Conservation (phyloP, 176 grass and related monocot species). For the Saccharum officinarum region DNA sequence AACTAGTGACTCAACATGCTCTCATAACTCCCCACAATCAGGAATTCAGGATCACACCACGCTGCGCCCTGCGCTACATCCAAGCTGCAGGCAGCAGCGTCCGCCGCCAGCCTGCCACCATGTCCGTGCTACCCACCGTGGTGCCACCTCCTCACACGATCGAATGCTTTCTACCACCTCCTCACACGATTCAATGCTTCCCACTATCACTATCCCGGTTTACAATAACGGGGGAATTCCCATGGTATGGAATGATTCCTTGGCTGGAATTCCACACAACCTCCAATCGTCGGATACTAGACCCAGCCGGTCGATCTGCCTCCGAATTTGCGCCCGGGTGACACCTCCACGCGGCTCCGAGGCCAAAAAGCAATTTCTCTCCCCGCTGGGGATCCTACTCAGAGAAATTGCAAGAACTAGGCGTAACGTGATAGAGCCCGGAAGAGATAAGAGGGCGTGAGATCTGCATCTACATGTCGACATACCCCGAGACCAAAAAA, state of each 20-base stretch:
- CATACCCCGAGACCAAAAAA: neutral
- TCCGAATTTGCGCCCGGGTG: neutral
- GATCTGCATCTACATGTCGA: conserved; percentile 37
- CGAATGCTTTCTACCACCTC: neutral
- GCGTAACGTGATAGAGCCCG: neutral
- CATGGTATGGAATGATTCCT: no score
- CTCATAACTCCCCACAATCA: neutral
- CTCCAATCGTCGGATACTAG: neutral
- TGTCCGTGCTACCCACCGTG: neutral
- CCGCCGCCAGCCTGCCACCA: neutral
- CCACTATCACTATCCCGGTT: neutral
- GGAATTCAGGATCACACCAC: neutral
- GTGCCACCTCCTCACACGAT: neutral
- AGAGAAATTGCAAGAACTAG: neutral
- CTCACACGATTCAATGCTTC: neutral
- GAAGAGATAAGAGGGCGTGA: neutral
- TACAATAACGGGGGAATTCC: neutral
- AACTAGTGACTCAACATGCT: neutral
- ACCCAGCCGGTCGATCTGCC: neutral
- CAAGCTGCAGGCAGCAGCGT: neutral
- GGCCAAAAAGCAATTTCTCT: no score
- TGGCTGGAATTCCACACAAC: neutral
- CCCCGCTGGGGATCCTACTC: neutral
- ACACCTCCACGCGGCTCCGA: neutral
- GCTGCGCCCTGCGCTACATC: no score